Evolutionary conservation across 1,139 yeast genomes (phyloP), one percentile per base, ranked within the genome.

Genomic region (Yamadazyma friedrichii): DNA sequence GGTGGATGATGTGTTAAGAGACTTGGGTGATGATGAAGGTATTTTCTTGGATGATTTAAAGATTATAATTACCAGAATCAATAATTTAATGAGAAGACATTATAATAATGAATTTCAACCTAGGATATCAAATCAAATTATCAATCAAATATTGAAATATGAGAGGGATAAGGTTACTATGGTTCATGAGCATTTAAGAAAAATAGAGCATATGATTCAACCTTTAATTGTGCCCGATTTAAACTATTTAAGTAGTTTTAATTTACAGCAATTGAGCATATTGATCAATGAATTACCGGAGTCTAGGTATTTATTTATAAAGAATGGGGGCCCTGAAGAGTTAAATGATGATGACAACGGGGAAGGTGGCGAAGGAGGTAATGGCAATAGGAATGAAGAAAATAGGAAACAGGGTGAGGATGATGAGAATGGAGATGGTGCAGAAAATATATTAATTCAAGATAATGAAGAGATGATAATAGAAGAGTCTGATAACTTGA

Each of bases 211-310:
- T 6, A 44, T 63, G 10, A 43, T 67, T 36, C 51, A 51, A 44
- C 74, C 74, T 0, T 54, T 70, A 26, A 35, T 62, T 16, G 38
- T 66, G 4, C 69, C 71, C 1, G 60, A 57, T 17, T n/a, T 39
- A 4, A 36, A 39, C n/a, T 38, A 37, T 10, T 30, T 47, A 10
- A 40, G 35, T 25, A 29, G 48, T 31, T 46, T 44, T 16, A 46
- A 48, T 13, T 39, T 54, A 33, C 45, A 36, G 16, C 59, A 61
- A 39, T 53, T 69, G 17, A 55, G 51, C 11, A 49, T 47, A 4
- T 46, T 67, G 43, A 54, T 66, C 5, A 39, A 45, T 1, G 67
- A 64, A 32, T 54, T 70, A 33, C 76, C 76, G 0, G 67, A 65
- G 39, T 46, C 60, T 6, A 59, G 59, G 45, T 64, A 67, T 43